phyloP scores from a whole-genome alignment of 2,329 filamentous ascomycete genomes.

The Calonectria naviculata region DNA sequence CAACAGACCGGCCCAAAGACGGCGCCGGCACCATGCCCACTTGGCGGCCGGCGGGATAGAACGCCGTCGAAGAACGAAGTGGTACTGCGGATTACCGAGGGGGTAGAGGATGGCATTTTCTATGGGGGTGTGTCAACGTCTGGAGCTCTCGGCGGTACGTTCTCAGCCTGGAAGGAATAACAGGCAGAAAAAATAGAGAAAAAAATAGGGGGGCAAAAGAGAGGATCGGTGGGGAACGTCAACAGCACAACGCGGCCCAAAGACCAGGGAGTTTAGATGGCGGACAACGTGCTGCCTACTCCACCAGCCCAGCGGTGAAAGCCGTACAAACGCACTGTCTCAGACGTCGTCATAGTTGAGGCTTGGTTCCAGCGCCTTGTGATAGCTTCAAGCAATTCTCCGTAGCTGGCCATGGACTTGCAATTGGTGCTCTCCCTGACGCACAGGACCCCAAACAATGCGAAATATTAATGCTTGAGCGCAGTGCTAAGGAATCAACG shows the following conservation, averaged over 20 bases:
- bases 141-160: not conserved
- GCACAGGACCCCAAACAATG: not conserved
- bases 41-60: slow-evolving; percentile 31
- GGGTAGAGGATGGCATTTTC: slow-evolving; percentile 21
- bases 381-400: not conserved
- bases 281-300: not conserved
- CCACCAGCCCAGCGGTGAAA: slow-evolving; percentile 18
- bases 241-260: not conserved
- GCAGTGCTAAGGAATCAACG: not conserved
- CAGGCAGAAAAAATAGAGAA: not conserved
- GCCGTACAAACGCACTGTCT: not conserved
- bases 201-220: slow-evolving; percentile 1
- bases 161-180: not conserved
- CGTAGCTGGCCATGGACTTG: not conserved
- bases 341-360: not conserved
- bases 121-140: slow-evolving; percentile 15
- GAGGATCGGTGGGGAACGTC: not conserved
- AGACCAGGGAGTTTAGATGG: not conserved
- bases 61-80: slow-evolving; percentile 32
- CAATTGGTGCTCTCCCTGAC: not conserved
- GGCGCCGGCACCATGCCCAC: slow-evolving; percentile 33
- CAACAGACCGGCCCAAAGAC: slow-evolving; percentile 16
- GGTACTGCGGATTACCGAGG: slow-evolving; percentile 30
- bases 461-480: not conserved
- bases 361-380: not conserved